Conservation (phyloP, 129 eudicot species). For the Heracleum sosnowskyi region DNA sequence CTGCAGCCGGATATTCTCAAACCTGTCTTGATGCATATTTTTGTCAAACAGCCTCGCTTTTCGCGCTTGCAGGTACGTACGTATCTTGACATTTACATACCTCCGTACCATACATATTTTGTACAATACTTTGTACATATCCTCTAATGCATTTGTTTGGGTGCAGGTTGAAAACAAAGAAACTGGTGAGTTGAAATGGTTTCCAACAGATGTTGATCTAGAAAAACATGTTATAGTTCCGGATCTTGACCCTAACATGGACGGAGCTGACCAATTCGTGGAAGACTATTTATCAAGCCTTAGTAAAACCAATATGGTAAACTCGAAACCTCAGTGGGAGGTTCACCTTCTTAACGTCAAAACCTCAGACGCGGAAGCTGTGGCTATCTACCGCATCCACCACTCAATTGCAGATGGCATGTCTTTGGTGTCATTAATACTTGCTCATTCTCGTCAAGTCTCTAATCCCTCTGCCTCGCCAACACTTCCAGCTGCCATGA, state of each 20-base stretch:
- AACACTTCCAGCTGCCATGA: not conserved
- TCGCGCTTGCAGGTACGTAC: not conserved
- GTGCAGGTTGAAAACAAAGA: constrained; percentile 1
- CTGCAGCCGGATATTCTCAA: not conserved
- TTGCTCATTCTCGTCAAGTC: not conserved
- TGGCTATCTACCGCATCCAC: not conserved
- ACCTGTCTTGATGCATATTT: not conserved
- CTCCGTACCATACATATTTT: too few relatives aligned
- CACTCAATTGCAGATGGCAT: not conserved
- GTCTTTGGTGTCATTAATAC: not conserved
- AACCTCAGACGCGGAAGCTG: not conserved
- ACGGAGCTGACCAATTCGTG: not conserved
- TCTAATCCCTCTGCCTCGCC: not conserved
- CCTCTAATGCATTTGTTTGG: not conserved
- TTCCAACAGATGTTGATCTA: not conserved
- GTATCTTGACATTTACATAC: not conserved
- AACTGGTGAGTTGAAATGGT: not conserved
- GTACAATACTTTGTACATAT: too few relatives aligned
- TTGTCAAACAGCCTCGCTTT: not conserved
- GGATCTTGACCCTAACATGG: not conserved
- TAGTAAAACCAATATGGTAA: not conserved
- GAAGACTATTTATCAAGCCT: not conserved
- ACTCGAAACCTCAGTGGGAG: not conserved
- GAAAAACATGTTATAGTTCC: not conserved
- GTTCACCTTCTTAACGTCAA: not conserved